Base-by-base conservation (phyloP, 2,329 filamentous ascomycete species). In the Ceratocystis cacaofunesta region DNA sequence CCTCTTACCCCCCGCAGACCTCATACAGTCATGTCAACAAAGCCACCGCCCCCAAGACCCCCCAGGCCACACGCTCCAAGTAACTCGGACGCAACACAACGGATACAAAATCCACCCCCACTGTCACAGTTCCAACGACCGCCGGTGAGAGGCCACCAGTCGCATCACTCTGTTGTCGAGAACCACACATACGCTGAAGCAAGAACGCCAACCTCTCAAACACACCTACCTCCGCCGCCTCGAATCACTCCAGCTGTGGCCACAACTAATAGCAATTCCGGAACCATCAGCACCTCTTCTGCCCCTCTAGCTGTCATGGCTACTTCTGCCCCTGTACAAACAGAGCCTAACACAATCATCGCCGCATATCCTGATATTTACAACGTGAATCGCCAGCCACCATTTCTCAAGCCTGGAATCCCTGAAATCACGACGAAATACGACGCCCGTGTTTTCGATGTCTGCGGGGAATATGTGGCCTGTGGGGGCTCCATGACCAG, bases 391-490 rank as follows among this genome's bases (percentile, higher is more conserved):
- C 85, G 94, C 62, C 83, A 91, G 61, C 88, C 90, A 17, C 94
- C 94, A 0, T 82, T 82, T 63, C 85, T 89, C 70, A 87, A 85
- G 70, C 81, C 85, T 52, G 87, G 88, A 0, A 82, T 83, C n/a
- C 81, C 81, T 63, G 88, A 92, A 69, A 92, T 99, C 66, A 76
- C 82, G 36, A 92, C 89, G 2, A 91, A 90, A 70, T 94, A 95
- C 70, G 94, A 97, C 69, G 89, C 90, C 4, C 86, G 90, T 52
- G 79, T 91, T 36, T 86, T 96, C 72, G 92, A 94, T 68, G 85
- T 95, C 2, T 96, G 90, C 72, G 94, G 94, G 6, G 87, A 92
- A 69, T 86, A 88, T 69, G 85, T 94, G 6, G 96, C 90, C 73
- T 92, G 92, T 0, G 90, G 88, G 17, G 94, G 92, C 4, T 87